A percentile compares a stretch with the other conserved stretches of the same genome.
Conservation (phyloP, 305 asterid species). For the Coffea humblotiana region DNA sequence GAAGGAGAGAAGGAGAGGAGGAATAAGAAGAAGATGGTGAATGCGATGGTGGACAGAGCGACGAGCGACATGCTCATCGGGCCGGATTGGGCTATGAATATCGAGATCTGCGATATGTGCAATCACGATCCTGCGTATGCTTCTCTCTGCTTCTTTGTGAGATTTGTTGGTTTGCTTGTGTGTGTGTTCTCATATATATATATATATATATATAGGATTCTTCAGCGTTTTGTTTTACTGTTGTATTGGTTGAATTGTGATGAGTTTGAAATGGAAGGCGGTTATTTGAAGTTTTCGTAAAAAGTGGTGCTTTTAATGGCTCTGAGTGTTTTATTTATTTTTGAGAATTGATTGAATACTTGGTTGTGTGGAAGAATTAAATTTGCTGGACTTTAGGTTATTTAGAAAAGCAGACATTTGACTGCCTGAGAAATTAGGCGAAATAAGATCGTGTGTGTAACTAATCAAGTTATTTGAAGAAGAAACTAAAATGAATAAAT, state of each 20-base stretch:
- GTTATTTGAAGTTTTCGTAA: not conserved
- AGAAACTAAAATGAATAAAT: not conserved
- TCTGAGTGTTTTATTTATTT: not conserved
- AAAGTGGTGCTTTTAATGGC: not conserved
- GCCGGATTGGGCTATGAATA: constrained; percentile 99
- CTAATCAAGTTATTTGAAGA: not conserved
- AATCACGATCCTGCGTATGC: constrained; percentile 95
- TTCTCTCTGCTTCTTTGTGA: constrained; percentile 2
- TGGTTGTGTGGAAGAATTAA: not conserved
- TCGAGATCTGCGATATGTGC: constrained; percentile 98
- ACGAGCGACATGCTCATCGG: constrained; percentile 97
- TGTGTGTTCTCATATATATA: not conserved
- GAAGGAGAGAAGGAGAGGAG: constrained; percentile 4
- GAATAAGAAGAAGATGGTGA: constrained; percentile 58
- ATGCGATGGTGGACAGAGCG: constrained; percentile 92
- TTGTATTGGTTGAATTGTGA: not conserved
- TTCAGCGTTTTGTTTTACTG: not conserved
- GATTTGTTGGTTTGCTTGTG: not conserved
- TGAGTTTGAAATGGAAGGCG: not conserved
- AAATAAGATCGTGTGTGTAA: no score
- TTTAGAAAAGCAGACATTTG: not conserved
- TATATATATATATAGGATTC: not conserved
- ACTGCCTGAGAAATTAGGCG: not conserved
- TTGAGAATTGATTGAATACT: not conserved
- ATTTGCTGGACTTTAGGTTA: not conserved